These are phyloP conservation scores for Clathrospora elynae DNA, from an alignment of 2,329 filamentous ascomycete species.

Conservation along the genomic window DNA sequence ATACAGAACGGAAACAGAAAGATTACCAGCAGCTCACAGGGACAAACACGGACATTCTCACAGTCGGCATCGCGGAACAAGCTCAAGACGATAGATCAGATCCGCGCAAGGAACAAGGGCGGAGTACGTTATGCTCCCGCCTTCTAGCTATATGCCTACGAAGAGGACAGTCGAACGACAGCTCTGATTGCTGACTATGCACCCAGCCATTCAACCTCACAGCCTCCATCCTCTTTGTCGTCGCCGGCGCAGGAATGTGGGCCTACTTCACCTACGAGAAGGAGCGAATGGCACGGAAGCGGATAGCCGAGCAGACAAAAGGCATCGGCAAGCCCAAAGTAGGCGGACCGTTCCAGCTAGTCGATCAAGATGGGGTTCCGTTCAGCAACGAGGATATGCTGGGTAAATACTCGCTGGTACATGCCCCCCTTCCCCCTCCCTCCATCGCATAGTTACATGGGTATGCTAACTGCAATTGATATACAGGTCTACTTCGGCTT, in stretches of 20 bases:
- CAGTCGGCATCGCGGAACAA: conserved; percentile 33
- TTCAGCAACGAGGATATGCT: conserved; percentile 82
- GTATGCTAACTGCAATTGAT: neutral
- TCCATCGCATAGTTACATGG: conserved; percentile 9
- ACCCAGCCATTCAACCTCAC: conserved; percentile 88
- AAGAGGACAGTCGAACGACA: neutral
- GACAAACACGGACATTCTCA: conserved; percentile 34
- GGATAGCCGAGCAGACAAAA: conserved; percentile 89
- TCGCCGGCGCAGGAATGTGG: conserved; percentile 75
- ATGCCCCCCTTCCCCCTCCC: conserved; percentile 33
- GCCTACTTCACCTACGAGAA: conserved; percentile 96
- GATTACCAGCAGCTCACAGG: conserved; percentile 8
- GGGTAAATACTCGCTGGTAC: conserved; percentile 80
- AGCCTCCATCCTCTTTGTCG: conserved; percentile 82
- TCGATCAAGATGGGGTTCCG: conserved; percentile 78
- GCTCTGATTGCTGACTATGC: conserved; percentile 13
- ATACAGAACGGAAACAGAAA: conserved; percentile 1
- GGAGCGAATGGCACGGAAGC: conserved; percentile 83
- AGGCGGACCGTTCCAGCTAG: conserved; percentile 80
- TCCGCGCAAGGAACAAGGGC: conserved; percentile 42
- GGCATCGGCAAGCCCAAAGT: conserved; percentile 92
- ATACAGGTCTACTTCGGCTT: conserved; percentile 94
- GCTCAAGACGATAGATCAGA: conserved; percentile 47
- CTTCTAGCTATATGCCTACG: neutral
- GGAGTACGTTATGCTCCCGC: conserved; percentile 31